Evolutionary conservation across 2,329 filamentous ascomycete genomes (phyloP).

Genomic region (Aureobasidium sp.): DNA sequence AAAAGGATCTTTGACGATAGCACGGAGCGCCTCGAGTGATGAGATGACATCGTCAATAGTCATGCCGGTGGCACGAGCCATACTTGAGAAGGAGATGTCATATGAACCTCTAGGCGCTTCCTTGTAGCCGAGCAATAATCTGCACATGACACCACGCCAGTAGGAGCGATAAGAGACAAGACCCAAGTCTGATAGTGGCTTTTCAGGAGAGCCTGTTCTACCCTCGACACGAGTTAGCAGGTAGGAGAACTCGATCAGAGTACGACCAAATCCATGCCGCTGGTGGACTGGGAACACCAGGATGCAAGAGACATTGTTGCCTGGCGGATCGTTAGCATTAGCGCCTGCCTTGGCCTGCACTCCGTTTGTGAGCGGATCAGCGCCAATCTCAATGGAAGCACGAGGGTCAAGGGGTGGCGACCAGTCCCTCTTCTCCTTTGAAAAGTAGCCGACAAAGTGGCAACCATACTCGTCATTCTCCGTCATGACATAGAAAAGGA

Average conservation of each 20-base stretch:
- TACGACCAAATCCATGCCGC: constrained; percentile 91
- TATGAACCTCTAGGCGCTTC: constrained; percentile 19
- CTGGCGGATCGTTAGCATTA: constrained; percentile 21
- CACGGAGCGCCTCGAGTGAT: constrained; percentile 80
- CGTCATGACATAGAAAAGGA: constrained; percentile 94
- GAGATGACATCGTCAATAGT: constrained; percentile 95
- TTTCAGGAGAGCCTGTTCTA: constrained; percentile 93
- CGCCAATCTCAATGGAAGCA: constrained; percentile 23
- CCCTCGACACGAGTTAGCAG: constrained; percentile 86
- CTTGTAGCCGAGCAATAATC: constrained; percentile 65
- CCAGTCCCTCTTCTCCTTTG: constrained; percentile 77
- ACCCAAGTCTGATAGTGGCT: constrained; percentile 96
- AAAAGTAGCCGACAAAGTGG: constrained; percentile 98
- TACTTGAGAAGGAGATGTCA: constrained; percentile 49
- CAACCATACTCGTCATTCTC: constrained; percentile 88
- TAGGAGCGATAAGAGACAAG: constrained; percentile 96
- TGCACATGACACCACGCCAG: constrained; percentile 84
- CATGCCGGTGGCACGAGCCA: constrained; percentile 88
- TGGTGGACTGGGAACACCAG: constrained; percentile 93
- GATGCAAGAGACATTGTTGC: constrained; percentile 95
- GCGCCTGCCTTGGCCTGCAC: constrained; percentile 16
- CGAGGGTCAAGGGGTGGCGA: constrained; percentile 56
- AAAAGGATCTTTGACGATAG: constrained; percentile 79
- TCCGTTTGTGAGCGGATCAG: constrained; percentile 18
- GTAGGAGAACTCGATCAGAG: constrained; percentile 97